Evolutionary conservation across 768 basidiomycete species (phyloP), one percentile per base, ranked within the genome.

Genomic region (Podaxis carcinomalis): DNA sequence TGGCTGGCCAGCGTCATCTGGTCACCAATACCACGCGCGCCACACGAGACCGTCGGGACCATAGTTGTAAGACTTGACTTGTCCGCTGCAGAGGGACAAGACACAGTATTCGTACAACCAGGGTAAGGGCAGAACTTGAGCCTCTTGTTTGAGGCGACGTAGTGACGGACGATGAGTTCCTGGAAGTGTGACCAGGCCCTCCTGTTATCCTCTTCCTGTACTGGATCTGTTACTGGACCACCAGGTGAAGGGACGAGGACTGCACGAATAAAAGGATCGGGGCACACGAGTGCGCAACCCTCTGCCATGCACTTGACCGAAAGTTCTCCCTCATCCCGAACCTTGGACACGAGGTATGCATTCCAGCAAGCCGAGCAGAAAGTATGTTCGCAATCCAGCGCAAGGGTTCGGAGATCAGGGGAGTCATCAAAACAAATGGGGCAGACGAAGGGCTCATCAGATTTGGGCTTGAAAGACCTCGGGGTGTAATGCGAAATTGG

Each of bases 71-170:
- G 79, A 59, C 89, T 82, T 1, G 83, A 78, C 71, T 89, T 90
- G 49, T 86, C 82, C 1, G 93, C 83, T 0, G 92, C 93, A n/a
- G 88, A 72, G 7, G 87, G 82, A 75, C 95, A 98, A 42, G 90
- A 89, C 50, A 98, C 88, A n/a, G 95, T 95, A 72, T 92, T 88
- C 40, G 93, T 90, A 80, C 97, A 99, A 40, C 87, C 85, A 0
- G 96, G 95, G 66, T 93, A 94, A 2, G 97, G 97, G 71, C 97
- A 99, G 80, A 92, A 99, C 73, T 93, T 90, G 69, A 98, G 82
- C 58, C 83, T 85, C 32, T 85, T 76, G 73, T 88, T 89, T 69
- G 90, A 92, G 19, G 83, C 84, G 16, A 99, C 97, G 73, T 90
- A 98, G 74, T 96, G 86, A 57, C 95, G 88, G 53, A 92, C 86